Conservation (phyloP, 106 monocot species). For the Dendrobium officinale region DNA sequence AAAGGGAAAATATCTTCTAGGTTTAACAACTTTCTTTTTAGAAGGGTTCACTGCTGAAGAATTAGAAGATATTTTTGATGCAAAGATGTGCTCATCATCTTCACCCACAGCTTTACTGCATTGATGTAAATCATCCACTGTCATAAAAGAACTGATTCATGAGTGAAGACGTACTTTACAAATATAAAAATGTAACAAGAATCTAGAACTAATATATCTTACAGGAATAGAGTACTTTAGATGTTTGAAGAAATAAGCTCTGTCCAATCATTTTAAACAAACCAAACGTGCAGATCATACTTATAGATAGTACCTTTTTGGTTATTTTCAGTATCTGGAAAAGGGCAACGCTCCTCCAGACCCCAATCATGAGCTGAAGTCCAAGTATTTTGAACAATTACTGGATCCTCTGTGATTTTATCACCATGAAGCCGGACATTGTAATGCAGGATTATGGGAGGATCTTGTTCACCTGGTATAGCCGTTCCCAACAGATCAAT, state of each 20-base stretch:
- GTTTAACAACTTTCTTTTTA: slow-evolving; percentile 15
- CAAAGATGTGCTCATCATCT: slow-evolving; percentile 27
- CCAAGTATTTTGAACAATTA: slow-evolving; percentile 97
- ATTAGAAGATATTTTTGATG: slow-evolving; percentile 23
- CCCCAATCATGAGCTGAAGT: slow-evolving; percentile 75
- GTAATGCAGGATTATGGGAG: slow-evolving; percentile 79
- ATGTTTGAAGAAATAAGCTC: neutral
- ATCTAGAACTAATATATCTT: neutral
- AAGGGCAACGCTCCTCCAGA: slow-evolving; percentile 85
- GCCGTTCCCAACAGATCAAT: slow-evolving; percentile 66
- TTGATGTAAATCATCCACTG: slow-evolving; percentile 78
- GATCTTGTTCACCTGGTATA: slow-evolving; percentile 83
- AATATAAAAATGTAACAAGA: neutral
- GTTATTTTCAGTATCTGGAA: slow-evolving; percentile 28
- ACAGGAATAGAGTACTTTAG: neutral
- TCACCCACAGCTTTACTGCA: slow-evolving; percentile 61
- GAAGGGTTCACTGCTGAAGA: slow-evolving; percentile 14
- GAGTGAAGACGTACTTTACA: neutral
- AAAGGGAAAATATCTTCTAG: slow-evolving; percentile 70
- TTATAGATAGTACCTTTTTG: slow-evolving; percentile 43
- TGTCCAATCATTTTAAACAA: neutral
- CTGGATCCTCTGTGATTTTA: slow-evolving; percentile 87
- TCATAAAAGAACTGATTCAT: slow-evolving; percentile 7
- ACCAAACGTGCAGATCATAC: neutral
- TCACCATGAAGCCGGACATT: slow-evolving; percentile 89